These are phyloP conservation scores for Rhizopogon vinicolor DNA, from an alignment of 768 basidiomycete genomes.

Conservation along the genomic window DNA sequence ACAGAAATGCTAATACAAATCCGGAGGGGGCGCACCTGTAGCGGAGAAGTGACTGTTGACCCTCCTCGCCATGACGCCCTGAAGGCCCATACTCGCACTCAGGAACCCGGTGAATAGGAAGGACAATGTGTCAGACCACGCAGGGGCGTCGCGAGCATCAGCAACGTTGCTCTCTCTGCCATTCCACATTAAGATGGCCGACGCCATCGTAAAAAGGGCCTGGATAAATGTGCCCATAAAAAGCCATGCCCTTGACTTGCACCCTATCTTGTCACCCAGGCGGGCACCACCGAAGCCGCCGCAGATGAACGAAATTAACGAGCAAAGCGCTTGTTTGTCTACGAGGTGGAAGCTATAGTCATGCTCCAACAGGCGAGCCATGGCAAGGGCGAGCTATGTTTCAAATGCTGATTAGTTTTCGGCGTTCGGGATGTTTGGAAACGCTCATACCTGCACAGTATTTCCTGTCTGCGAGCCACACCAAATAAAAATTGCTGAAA, in stretches of 20 bases:
- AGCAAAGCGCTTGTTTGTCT: constrained; percentile 75
- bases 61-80: constrained; percentile 77
- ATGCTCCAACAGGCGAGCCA: constrained; percentile 64
- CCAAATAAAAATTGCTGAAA: constrained; percentile 76
- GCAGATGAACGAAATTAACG: constrained; percentile 61
- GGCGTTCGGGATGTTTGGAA: not conserved
- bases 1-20: not conserved
- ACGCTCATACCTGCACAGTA: constrained; percentile 49
- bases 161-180: constrained; percentile 52
- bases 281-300: constrained; percentile 67
- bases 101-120: constrained; percentile 72
- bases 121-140: constrained; percentile 61
- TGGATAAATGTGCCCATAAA: constrained; percentile 63
- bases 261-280: constrained; percentile 66
- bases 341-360: constrained; percentile 62
- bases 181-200: constrained; percentile 64
- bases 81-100: constrained; percentile 73
- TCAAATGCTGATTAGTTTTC: constrained; percentile 3
- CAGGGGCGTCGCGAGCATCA: constrained; percentile 47
- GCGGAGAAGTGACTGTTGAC: constrained; percentile 73
- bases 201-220: constrained; percentile 67
- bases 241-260: constrained; percentile 68
- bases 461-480: constrained; percentile 79
- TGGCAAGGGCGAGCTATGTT: constrained; percentile 63
- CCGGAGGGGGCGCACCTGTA: constrained; percentile 47